Evolutionary conservation across 306 rosid species (phyloP), one percentile per base, ranked within the genome.

Genomic region (Medicago arabica): DNA sequence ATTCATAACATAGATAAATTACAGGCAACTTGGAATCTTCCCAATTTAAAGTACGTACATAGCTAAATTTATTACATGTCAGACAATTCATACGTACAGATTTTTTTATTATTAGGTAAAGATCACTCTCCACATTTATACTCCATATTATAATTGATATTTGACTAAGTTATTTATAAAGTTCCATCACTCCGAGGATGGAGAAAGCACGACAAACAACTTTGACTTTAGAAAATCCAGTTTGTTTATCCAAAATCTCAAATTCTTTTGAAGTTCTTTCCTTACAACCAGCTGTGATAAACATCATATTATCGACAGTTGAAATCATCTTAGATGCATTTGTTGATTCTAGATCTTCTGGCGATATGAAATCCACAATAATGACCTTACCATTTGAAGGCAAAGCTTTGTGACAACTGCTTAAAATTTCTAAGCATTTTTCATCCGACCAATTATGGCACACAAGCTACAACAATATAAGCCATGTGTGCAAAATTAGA

Each of bases 381-480:
- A 81, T 55, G 18, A 76, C 66, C 28, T 81, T 81, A 15, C 81
- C 85, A 19, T 81, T 64, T 76, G 55, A 25, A 34, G 63, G 46
- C 63, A 81, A 50, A 18, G 81, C 85, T 51, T 81, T 71, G 34
- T 69, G n/a, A 38, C 81, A 75, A 12, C 75, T 75, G 1, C 43
- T 63, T 61, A 81, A 36, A 18, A 71, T 15, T 70, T 78, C 76
- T 23, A 70, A 5, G 75, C 59, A 59, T 28, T 76, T 77, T 49
- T 76, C 81, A 38, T 76, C 82, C 7, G 82, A 50, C 82, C 82
- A 78, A 50, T 78, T 78, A 38, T 78, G 82, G 10, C 17, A 60
- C 61, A 78, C 61, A 6, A 77, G 72, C 82, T 78, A 53, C 3
- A 78, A 57, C 53, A 71, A n/a, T 65, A 25, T 18, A 57, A 21